phyloP scores from a whole-genome alignment of 148 eudicot species.

The Amaranthus hypochondriacus region DNA sequence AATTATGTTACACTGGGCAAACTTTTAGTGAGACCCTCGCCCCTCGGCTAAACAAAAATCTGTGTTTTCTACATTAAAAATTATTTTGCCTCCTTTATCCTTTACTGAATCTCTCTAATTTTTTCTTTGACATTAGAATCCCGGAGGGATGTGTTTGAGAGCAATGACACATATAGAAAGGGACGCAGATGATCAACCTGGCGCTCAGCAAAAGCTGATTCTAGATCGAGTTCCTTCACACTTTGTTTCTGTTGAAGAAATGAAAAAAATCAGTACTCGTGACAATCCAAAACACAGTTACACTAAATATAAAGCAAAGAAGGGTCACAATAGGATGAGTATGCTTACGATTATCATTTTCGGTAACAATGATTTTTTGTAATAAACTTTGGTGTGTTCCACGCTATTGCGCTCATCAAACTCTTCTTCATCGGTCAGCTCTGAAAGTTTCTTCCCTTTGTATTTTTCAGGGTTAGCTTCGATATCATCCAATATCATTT shows the following conservation, averaged over 20 bases:
- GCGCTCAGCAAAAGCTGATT: slow-evolving; percentile 91
- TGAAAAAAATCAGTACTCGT: slow-evolving; percentile 4
- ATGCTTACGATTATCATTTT: slow-evolving; percentile 55
- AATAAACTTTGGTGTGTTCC: slow-evolving; percentile 51
- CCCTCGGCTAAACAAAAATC: no score
- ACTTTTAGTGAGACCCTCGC: no score
- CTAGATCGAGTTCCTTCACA: slow-evolving; percentile 86
- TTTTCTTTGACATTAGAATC: not conserved
- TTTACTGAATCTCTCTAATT: no score
- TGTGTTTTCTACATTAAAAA: no score
- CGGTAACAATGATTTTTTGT: slow-evolving; percentile 53
- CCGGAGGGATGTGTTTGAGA: not conserved
- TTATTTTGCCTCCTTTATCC: no score
- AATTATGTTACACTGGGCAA: no score
- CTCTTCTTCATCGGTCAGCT: slow-evolving; percentile 79
- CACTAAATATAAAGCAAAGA: not conserved
- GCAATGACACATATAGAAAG: not conserved
- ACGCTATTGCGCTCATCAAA: slow-evolving; percentile 70
- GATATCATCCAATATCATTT: slow-evolving; percentile 88
- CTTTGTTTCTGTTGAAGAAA: slow-evolving; percentile 63
- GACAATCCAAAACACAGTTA: not conserved
- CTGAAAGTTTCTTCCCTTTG: slow-evolving; percentile 58
- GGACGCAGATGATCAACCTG: slow-evolving; percentile 46
- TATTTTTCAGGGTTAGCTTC: slow-evolving; percentile 85
- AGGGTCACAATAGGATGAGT: not conserved